phyloP scores from a whole-genome alignment of 164 flowering plant species.

The Umbellularia californica region DNA sequence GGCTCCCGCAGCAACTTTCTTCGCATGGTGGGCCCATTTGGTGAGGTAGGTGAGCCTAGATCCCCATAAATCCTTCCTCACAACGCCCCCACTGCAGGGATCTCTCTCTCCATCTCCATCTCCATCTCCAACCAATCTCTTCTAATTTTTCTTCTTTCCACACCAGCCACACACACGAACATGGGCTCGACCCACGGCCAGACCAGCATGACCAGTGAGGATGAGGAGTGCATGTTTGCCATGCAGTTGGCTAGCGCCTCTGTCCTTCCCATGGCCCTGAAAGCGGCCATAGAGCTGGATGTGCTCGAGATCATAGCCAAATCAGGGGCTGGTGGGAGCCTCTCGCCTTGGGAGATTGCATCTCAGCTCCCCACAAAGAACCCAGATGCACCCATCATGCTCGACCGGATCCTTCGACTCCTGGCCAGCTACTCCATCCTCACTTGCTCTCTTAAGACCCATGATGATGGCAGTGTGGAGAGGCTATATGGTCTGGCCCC shows the following conservation, averaged over 20 bases:
- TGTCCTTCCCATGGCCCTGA: slow-evolving; percentile 70
- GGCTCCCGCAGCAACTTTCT: not conserved
- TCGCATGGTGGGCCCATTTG: not conserved
- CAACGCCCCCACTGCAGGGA: not conserved
- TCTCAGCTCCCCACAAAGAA: slow-evolving; percentile 24
- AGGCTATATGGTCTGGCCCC: too few relatives aligned
- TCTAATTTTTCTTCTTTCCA: not conserved
- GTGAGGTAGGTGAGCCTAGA: not conserved
- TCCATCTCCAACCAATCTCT: not conserved
- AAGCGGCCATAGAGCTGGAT: slow-evolving; percentile 65
- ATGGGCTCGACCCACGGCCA: not conserved
- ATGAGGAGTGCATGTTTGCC: slow-evolving; percentile 51
- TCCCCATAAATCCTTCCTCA: not conserved
- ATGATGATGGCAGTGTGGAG: too few relatives aligned
- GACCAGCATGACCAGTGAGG: slow-evolving; percentile 17
- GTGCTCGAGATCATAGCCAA: slow-evolving; percentile 62
- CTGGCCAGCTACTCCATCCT: too few relatives aligned
- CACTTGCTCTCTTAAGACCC: too few relatives aligned
- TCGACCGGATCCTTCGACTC: too few relatives aligned
- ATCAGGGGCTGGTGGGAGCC: slow-evolving; percentile 43
- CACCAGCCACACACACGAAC: not conserved
- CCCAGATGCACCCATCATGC: too few relatives aligned
- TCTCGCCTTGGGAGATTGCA: slow-evolving; percentile 55
- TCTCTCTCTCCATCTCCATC: not conserved
- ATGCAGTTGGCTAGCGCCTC: slow-evolving; percentile 61